Evolutionary conservation across 2,329 filamentous ascomycete species (phyloP).

Genomic region (Elsinoe fawcettii): DNA sequence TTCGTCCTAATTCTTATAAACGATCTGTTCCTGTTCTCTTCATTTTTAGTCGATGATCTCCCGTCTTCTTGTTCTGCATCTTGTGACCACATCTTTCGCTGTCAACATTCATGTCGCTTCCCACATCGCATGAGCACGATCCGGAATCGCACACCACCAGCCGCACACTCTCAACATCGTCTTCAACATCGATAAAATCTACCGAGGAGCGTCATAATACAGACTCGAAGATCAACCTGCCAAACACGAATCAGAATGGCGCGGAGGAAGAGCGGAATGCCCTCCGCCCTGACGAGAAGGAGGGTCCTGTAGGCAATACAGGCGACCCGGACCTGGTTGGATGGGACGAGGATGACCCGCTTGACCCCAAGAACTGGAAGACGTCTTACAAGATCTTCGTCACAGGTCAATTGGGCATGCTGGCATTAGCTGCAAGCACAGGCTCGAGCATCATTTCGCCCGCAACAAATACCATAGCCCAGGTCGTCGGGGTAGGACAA

Average conservation of each 20-base stretch:
- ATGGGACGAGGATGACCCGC: constrained; percentile 69
- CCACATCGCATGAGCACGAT: neutral
- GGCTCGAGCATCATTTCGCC: constrained; percentile 46
- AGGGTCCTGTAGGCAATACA: neutral
- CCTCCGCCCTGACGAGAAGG: constrained; percentile 2
- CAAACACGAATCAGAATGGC: neutral
- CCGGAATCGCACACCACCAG: neutral
- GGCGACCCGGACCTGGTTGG: constrained; percentile 19
- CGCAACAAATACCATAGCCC: constrained; percentile 37
- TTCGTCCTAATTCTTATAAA: neutral
- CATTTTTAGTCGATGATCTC: neutral
- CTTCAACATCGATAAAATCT: neutral
- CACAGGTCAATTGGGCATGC: constrained; percentile 43
- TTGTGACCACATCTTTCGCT: neutral
- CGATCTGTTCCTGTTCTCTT: neutral
- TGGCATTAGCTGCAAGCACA: constrained; percentile 44
- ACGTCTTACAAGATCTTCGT: constrained; percentile 40
- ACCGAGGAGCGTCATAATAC: neutral
- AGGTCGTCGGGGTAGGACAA: constrained; percentile 35
- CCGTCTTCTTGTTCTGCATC: neutral
- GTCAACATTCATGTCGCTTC: neutral
- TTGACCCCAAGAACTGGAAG: constrained; percentile 44
- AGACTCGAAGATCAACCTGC: neutral
- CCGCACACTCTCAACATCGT: neutral
- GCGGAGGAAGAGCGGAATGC: neutral